These are phyloP conservation scores for Corymbia calophylla DNA, from an alignment of 441 rosid genomes.

Conservation along the genomic window DNA sequence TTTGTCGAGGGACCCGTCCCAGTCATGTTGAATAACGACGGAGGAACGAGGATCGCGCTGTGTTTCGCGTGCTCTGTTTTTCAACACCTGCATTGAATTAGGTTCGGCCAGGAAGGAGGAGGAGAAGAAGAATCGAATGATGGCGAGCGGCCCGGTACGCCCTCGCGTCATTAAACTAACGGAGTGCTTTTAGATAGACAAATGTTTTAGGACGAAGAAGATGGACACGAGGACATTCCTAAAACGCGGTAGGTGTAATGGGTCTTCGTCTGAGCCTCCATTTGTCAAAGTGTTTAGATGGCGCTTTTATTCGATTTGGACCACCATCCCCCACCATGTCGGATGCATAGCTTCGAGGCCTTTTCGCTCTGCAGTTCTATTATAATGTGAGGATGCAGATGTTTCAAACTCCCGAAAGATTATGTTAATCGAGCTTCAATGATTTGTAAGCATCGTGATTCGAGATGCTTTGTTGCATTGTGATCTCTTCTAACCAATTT, in stretches of 20 bases:
- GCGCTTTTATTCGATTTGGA: neutral
- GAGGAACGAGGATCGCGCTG: neutral
- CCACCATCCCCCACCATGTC: neutral
- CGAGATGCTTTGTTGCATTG: neutral
- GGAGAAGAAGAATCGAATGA: neutral
- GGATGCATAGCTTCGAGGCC: neutral
- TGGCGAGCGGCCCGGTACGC: neutral
- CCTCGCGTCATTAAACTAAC: neutral
- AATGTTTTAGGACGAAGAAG: neutral
- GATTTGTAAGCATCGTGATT: neutral
- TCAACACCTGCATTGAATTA: neutral
- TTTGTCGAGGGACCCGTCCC: neutral
- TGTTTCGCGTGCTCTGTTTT: neutral
- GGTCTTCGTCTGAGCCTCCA: neutral
- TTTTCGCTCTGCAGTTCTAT: neutral
- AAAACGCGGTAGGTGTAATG: neutral
- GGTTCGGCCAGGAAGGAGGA: neutral
- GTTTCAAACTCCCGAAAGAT: neutral
- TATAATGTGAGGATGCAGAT: neutral
- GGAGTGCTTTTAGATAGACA: neutral
- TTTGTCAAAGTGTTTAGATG: neutral
- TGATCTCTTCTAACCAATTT: neutral
- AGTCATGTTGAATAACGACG: neutral
- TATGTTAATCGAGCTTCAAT: neutral
- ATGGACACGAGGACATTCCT: neutral